Base-by-base conservation (phyloP, 139 green algal species). In the Nannochloris sp. region DNA sequence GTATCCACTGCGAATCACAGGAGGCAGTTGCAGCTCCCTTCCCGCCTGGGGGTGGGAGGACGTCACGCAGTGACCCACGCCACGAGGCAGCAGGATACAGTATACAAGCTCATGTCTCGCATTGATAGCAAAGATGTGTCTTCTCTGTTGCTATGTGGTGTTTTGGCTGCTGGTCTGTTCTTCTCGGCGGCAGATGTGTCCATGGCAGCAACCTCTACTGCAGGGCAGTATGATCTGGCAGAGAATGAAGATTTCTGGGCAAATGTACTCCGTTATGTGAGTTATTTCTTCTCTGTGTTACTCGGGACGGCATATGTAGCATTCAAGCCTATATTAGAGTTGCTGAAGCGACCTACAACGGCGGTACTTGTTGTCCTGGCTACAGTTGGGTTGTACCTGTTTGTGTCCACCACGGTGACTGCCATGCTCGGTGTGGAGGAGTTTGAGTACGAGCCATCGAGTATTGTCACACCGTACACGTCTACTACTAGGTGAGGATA, bases 271-370 rank as follows among this genome's bases (percentile, higher is more conserved):
- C 70, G 81, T 44, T 95, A 95, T 62, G 70, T 77, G 12, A 81
- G 82, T 30, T 95, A 90, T 67, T 95, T 94, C 59, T 82, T 95
- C 13, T 89, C 85, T 4, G 85, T 95, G 49, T 84, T 95, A 70
- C 61, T 92, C 25, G 88, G 88, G n/a, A 95, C 88, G 6, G 88
- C 79, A 13, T 93, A 92, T 56, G 77, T 89, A 23, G 86, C 86
- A 66, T 56, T 91, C n/a, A 79, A 83, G 66, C 87, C 87, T 11
- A 45, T 94, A 2, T 33, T 79, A 1, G 66, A 63, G 0, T 71
- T 89, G n/a, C 62, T 94, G 30, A 90, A 91, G 69, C 66, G 66
- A 29, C 84, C 86, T 2, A 64, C 70, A 6, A 84, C 86, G 2
- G 84, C 82, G 0, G 62, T 87, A 26, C 23, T 85, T 1, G 73